Evolutionary conservation across 164 flowering plant species (phyloP).

Genomic region (Paratinospora sagittata): DNA sequence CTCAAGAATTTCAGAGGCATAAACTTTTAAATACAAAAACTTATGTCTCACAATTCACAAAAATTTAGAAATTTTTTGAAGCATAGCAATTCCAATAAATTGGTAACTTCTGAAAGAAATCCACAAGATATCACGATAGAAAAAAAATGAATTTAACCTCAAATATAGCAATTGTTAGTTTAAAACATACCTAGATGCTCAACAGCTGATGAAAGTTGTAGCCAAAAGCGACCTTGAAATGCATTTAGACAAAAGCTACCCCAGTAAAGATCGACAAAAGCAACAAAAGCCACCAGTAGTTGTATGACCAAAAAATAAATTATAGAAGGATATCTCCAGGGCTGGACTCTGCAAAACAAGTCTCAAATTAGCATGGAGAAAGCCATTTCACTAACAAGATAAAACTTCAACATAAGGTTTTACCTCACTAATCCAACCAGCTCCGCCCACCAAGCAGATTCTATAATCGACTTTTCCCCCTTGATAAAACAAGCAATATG

Average conservation of each 20-base stretch:
- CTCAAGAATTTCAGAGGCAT: too few species aligned
- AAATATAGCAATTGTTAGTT: slow-evolving; percentile 9
- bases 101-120: neutral
- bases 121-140: neutral
- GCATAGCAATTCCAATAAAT: too few species aligned
- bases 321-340: slow-evolving; percentile 54
- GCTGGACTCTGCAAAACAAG: slow-evolving; percentile 49
- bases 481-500: slow-evolving; percentile 32
- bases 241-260: slow-evolving; percentile 30
- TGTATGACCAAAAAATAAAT: slow-evolving; percentile 56
- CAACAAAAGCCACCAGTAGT: slow-evolving; percentile 43
- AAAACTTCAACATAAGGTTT: slow-evolving; percentile 2
- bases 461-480: slow-evolving; percentile 34
- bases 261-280: slow-evolving; percentile 36
- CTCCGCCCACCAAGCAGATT: slow-evolving; percentile 44
- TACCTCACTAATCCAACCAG: slow-evolving; percentile 45
- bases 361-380: slow-evolving; percentile 1
- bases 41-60: too few species aligned
- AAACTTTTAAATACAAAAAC: too few species aligned
- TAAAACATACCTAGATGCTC: slow-evolving; percentile 56
- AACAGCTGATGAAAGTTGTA: slow-evolving; percentile 34
- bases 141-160: neutral
- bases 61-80: too few species aligned
- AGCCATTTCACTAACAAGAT: neutral
- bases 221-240: slow-evolving; percentile 44